phyloP scores from a whole-genome alignment of 352 stramenopile species.

The Phytopythium chamaehyphon region DNA sequence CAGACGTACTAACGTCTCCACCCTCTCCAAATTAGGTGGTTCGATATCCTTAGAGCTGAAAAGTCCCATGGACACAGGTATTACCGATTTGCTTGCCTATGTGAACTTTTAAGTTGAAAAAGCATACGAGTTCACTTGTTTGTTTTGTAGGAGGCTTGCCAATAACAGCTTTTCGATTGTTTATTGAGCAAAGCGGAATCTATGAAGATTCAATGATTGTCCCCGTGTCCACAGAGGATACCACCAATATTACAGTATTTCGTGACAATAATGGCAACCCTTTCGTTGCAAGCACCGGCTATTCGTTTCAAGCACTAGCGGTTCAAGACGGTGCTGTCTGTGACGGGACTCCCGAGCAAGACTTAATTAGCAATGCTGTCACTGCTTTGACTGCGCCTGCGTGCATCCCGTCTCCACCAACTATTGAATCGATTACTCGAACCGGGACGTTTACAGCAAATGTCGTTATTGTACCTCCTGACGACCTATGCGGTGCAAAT shows the following conservation, averaged over 20 bases:
- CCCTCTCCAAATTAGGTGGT: conserved; percentile 21
- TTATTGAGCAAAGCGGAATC: conserved; percentile 9
- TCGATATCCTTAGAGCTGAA: conserved; percentile 24
- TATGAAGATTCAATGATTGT: neutral
- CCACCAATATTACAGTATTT: conserved; percentile 11
- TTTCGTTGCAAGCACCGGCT: conserved; percentile 22
- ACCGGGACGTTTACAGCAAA: conserved; percentile 15
- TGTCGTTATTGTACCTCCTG: conserved; percentile 14
- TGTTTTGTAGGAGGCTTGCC: conserved; percentile 19
- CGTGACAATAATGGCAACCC: conserved; percentile 9
- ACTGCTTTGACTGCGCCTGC: conserved; percentile 18
- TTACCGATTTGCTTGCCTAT: too few species aligned
- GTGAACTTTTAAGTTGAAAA: too few species aligned
- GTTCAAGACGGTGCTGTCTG: conserved; percentile 35
- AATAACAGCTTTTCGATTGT: conserved; percentile 29
- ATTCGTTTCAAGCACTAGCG: conserved; percentile 40
- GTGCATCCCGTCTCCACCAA: conserved; percentile 21
- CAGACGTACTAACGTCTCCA: too few species aligned
- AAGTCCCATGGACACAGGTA: conserved; percentile 41
- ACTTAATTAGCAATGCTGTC: conserved; percentile 28
- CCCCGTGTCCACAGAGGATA: neutral
- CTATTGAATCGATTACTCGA: conserved; percentile 9
- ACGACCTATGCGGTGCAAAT: conserved; percentile 27
- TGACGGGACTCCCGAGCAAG: conserved; percentile 18
- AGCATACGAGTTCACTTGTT: too few species aligned